Evolutionary conservation across 176 grass and related monocot genomes (phyloP).

Genomic region (Cenchrus americanus): DNA sequence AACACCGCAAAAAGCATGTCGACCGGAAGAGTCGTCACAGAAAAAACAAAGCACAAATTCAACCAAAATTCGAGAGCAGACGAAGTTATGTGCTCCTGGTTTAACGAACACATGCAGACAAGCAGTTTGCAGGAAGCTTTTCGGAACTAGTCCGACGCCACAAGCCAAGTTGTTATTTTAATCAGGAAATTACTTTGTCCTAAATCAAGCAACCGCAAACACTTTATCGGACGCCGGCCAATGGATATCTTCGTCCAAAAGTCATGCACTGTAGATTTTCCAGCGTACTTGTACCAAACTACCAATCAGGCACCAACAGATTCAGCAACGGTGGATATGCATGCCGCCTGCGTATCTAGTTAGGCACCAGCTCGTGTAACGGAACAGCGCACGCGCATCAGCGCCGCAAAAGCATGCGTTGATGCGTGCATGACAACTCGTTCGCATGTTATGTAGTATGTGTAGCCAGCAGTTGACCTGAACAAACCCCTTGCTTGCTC

Average conservation of each 20-base stretch:
- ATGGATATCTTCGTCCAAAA: background rate
- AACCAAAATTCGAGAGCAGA: background rate
- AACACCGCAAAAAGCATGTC: background rate
- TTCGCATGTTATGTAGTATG: background rate
- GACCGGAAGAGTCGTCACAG: background rate
- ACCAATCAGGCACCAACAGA: background rate
- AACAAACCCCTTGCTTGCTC: background rate
- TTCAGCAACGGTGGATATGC: too few relatives aligned
- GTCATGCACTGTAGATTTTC: background rate
- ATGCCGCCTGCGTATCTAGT: background rate
- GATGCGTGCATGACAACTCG: background rate
- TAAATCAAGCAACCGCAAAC: background rate
- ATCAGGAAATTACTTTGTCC: background rate
- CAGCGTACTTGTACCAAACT: too few relatives aligned
- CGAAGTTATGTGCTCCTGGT: background rate
- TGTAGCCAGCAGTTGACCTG: constrained; percentile 14
- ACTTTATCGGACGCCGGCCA: background rate
- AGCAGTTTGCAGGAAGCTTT: background rate
- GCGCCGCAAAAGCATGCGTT: too few relatives aligned
- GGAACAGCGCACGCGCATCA: background rate
- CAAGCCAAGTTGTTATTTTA: background rate
- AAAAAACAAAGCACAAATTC: background rate
- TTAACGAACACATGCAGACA: background rate
- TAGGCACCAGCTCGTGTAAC: constrained; percentile 15
- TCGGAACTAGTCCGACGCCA: background rate